Base-by-base conservation (phyloP, 306 rosid genomes). In the Inga oerstediana region DNA sequence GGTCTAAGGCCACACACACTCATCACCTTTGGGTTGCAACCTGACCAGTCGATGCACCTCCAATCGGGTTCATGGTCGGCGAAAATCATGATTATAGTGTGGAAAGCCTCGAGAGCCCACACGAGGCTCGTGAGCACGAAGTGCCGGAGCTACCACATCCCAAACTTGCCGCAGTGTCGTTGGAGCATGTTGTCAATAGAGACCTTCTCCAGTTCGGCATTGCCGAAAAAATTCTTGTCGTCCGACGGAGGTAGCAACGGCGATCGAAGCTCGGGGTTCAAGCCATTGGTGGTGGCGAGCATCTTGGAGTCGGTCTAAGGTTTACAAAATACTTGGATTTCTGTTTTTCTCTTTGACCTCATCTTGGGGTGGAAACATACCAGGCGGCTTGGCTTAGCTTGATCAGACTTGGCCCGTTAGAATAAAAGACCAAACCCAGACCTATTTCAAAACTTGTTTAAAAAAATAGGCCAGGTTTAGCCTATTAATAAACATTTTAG, bases 71-170 rank as follows among this genome's bases (percentile, higher is more conserved):
- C 93, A 0, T 88, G 84, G 82, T 95, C 98, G 0, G 98, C 95
- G 19, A 95, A 95, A 37, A 95, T 95, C 91, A 95, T 92, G 22
- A 95, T 96, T 98, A 95, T 93, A 35, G 99, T 92, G 85, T 95
- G 99, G 74, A 95, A 95, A 1, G 96, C 97, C 83, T 93, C 98
- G 2, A 95, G 88, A 0, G 96, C 94, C 99, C 98, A 95, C 0
- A 98, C 99, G 61, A 95, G 84, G 82, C 86, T 91, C 1, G 99
- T 92, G 1, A 95, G 83, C 39, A 93, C 88, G 72, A 95, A 95
- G 91, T 95, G 99, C 82, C 70, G 83, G 22, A 88, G 32, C 81
- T 95, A 98, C 98, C 98, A 95, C 30, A 72, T 71, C 39, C 99
- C 99, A 51, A 93, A 93, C 90, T 91, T 96, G 7, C 99, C 98